Base-by-base conservation (phyloP, 2,329 filamentous ascomycete species). In the Chalaropsis ovoidea region DNA sequence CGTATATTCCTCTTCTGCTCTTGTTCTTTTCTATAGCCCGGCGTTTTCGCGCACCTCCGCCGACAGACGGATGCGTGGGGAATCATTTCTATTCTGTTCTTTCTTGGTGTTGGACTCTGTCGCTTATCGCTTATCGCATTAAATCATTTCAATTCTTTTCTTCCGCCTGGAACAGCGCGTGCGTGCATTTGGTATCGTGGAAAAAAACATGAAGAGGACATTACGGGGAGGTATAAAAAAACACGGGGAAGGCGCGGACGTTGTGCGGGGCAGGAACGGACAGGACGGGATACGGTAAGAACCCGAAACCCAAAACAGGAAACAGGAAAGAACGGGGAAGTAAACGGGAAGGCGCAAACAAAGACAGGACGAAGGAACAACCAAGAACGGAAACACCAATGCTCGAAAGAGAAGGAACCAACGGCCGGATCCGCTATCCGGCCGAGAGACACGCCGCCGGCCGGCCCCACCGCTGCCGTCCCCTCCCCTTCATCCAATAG, bases 11-110 rank as follows among this genome's bases (percentile, higher is more conserved):
- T n/a, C 19, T 35, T 22, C 8, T 39, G 2, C 7, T 31, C 27
- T 41, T 56, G 41, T n/a, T 42, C 61, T 31, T 39, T 39, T 54
- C 52, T 27, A 56, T 56, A 56, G 52, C 52, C 52, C 27, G 52
- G 52, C 52, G 52, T 56, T 54, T 15, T 31, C 15, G 19, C 22
- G 52, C 31, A 31, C 15, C 52, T 56, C 52, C 52, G 7, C 11
- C 27, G 22, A 56, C 52, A 56, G 52, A 56, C 52, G 22, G 52
- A 56, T 27, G 22, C 52, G 24, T 15, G 27, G 31, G 41, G 39
- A 42, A 13, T 62, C 19, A 43, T 49, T 56, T 58, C 17, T 56
- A n/a, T n/a, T n/a, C n/a, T 64, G 31, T 35, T 8, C 19, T 62
- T 22, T 41, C 52, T 43, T 62, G 62, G 19, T 52, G 19, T 62